Base-by-base conservation (phyloP, 2,329 filamentous ascomycete genomes). In the Tolypocladium tropicale region DNA sequence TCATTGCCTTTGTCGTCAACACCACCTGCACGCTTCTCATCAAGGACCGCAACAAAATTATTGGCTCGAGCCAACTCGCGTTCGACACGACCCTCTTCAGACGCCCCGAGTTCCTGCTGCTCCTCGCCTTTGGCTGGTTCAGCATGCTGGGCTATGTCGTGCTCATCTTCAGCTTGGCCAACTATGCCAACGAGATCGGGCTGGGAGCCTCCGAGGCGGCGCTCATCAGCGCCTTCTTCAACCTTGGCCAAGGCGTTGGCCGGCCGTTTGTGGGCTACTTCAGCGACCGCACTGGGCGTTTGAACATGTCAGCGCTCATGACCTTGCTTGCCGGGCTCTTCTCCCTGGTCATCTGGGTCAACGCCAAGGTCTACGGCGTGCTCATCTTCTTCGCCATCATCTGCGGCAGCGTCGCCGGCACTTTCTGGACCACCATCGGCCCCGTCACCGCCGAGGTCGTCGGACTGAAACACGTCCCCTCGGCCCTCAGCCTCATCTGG, bases 381-480 rank as follows among this genome's bases (percentile, higher is more conserved):
- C 74, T 90, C 32, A 77, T 93, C 34, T 80, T 92, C 63, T 93
- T 89, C 64, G 78, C 83, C 1, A 69, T 93, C 16, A 68, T 90
- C 1, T 88, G 88, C 4, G 89, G 89, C 2, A 77, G 75, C 2
- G 83, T 91, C 1, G 83, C 82, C 3, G 89, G 89, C 7, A 85
- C 83, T 0, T 85, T 89, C 61, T 91, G 84, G 84, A 78, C 82
- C 0, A 84, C 85, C 1, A 79, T 87, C 32, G 84, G 76, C 0
- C 88, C 89, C 0, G 82, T 92, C 7, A 81, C 81, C 6, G 86
- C 86, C 3, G 89, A 93, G 68, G 82, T 93, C 1, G 82, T 92
- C 33, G 88, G 88, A 0, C 68, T 93, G 5, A 78, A 79, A 56
- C 72, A 87, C 46, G 76, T 92, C 2, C 86, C 89, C 1, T 82